Evolutionary conservation across 805 yeast species (phyloP), one percentile per base, ranked within the genome.

Genomic region (Millerago galiae): DNA sequence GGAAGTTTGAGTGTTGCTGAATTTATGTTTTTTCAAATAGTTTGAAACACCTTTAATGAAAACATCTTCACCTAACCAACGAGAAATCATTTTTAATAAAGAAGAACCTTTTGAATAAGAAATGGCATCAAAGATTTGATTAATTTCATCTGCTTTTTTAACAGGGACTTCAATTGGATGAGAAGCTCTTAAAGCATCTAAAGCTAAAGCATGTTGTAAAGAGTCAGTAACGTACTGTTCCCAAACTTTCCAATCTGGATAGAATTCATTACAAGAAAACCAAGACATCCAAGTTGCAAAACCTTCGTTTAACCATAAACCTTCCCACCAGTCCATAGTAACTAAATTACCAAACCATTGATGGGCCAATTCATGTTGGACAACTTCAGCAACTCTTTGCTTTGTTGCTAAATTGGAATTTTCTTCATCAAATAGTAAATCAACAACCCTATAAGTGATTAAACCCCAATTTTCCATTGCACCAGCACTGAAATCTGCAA

Each of bases 251-350:
- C 93, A 85, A 49, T 83, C 88, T 25, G 93, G 93, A 63, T 75
- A 78, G 56, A 83, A 73, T 36, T 79, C 65, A 64, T 84, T 80
- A 61, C 87, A 81, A 9, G 90, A 83, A 58, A 77, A 81, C 89
- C 91, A 85, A 5, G 91, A 84, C 83, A 83, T 83, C 87, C 91
- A 85, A 41, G 95, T 85, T 38, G 95, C 95, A 54, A 85, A 86
- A 36, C 93, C 91, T 67, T 85, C 95, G 60, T 85, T 85, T 54
- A 85, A 74, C 91, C 93, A 85, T 56, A 85, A 73, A 51, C 87
- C 91, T 63, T 83, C 87, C 95, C 95, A 85, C 82, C 87, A 85
- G 58, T 84, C 90, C 95, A 85, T 85, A 42, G 95, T 85, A 46
- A 85, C 95, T 64, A 85, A 71, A 63, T 85, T 82, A 59, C 95